Evolutionary conservation across 2,329 filamentous ascomycete genomes (phyloP), one percentile per base, ranked within the genome.

Genomic region (Nigrospora oryzae): DNA sequence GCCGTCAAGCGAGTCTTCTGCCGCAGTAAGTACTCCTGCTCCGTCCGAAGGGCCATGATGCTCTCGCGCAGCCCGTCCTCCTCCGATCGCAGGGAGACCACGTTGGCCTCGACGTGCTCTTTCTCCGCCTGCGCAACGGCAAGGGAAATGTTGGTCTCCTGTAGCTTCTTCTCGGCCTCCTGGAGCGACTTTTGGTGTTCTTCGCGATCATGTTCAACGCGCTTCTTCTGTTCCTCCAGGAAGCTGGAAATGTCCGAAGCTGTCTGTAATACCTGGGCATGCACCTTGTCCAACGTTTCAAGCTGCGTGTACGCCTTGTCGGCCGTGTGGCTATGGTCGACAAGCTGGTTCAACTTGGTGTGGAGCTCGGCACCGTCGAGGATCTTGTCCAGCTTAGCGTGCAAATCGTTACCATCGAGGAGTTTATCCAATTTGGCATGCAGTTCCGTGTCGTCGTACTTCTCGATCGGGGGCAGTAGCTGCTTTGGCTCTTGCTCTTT

Each of bases 201-300:
- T 51, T 93, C 86, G 49, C 89, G 82, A 36, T 90, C 86, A 49
- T 91, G 78, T 1, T 78, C 74, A 49, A 88, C 86, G 17, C 85
- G 79, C 57, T 83, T 79, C 17, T 81, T 86, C 61, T 95, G 90
- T 3, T 74, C 73, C 3, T 83, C 77, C 16, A 97, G 77, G 60
- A 96, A 95, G 36, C 84, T 79, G 2, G 85, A 84, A 44, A 98
- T 83, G 58, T 94, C 89, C 16, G 82, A 79, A 1, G 91, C 89
- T 1, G 89, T 95, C 47, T 82, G 76, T 60, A 88, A 80, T 46
- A 98, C 89, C 53, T 95, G 86, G 51, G 86, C 77, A 57, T 96
- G 89, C 42, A 97, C 93, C 62, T 89, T 79, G 53, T 96, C 89
- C 5, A 98, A 76, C 19, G 87, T 86, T 50, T 86, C 84, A 38